Base-by-base conservation (phyloP, 2,329 filamentous ascomycete species). In the Coleophoma crateriformis region DNA sequence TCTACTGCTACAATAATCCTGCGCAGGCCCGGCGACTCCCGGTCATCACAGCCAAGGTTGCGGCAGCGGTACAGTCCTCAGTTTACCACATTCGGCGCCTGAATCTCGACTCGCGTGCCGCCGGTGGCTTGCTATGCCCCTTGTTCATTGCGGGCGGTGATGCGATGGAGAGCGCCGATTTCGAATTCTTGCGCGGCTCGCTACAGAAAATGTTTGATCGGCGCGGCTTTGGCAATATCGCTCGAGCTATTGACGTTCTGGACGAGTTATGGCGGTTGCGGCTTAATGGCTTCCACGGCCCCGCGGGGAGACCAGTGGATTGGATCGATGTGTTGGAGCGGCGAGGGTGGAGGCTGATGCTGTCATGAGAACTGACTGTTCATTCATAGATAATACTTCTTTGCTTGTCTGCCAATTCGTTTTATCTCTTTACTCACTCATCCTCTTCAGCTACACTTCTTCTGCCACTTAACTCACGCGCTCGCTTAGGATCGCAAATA, bases 401-500 rank as follows among this genome's bases (percentile, higher is more conserved):
- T 19, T 19, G 6, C 5, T 27, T 27, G 7, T 27, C 27, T 7
- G 27, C 8, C 8, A 14, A 17, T 15, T 3, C 37, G 2, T 15
- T 19, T 39, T 1, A 7, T 39, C 7, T 14, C 6, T 14, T 14
- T 10, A 39, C n/a, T 39, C 37, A 19, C 14, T 39, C 37, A 19
- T 15, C 14, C 37, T 14, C 8, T 10, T 27, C 27, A 2, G 27
- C 27, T 27, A 10, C 27, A 27, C 5, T 19, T 19, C 19, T 19
- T 19, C 19, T 27, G 8, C 27, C 27, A 27, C 27, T 10, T 27
- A 27, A 10, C 8, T 4, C 6, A 3, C 27, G 19, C 27, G 8
- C 27, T 27, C 27, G 27, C 8, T 27, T 27, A 27, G 27, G 27
- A 27, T 27, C 58, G 58, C 54, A 64, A 43, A 49, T 55, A 64